Evolutionary conservation across 352 stramenopile species (phyloP), one percentile per base, ranked within the genome.

Genomic region (Phytophthora podocarpi): DNA sequence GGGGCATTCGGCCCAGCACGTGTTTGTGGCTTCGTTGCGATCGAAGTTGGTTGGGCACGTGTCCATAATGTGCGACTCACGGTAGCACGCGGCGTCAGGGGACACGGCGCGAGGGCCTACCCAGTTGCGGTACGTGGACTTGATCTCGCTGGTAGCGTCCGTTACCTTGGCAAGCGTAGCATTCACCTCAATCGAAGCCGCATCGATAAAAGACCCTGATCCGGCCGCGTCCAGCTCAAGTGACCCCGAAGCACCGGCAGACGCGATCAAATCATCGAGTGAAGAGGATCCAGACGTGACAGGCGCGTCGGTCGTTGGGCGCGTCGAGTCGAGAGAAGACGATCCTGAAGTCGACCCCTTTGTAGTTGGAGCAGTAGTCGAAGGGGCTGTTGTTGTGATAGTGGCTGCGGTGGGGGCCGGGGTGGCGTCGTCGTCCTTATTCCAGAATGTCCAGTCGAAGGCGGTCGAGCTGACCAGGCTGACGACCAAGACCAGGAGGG

Each of bases 1-100:
- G 4, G 74, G 74, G 32, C 74, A 82, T 48, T 77, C 53, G 1
- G 70, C 59, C 34, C n/a, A n/a, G n/a, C n/a, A n/a, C n/a, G n/a
- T n/a, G n/a, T n/a, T n/a, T n/a, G n/a, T n/a, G n/a, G n/a, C n/a
- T n/a, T n/a, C n/a, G n/a, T n/a, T n/a, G n/a, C n/a, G n/a, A n/a
- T n/a, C n/a, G n/a, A n/a, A n/a, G n/a, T n/a, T n/a, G n/a, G n/a
- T n/a, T n/a, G n/a, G n/a, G n/a, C n/a, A n/a, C n/a, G n/a, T n/a
- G n/a, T n/a, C n/a, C n/a, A n/a, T n/a, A n/a, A n/a, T n/a, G n/a
- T n/a, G n/a, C n/a, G n/a, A n/a, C n/a, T n/a, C n/a, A n/a, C n/a
- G n/a, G n/a, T n/a, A n/a, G n/a, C n/a, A n/a, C n/a, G n/a, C n/a
- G n/a, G n/a, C n/a, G n/a, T n/a, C n/a, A n/a, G n/a, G n/a, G n/a